These are phyloP conservation scores for Paecilomyces sp. DNA, from an alignment of 2,329 filamentous ascomycete species.

Conservation along the genomic window DNA sequence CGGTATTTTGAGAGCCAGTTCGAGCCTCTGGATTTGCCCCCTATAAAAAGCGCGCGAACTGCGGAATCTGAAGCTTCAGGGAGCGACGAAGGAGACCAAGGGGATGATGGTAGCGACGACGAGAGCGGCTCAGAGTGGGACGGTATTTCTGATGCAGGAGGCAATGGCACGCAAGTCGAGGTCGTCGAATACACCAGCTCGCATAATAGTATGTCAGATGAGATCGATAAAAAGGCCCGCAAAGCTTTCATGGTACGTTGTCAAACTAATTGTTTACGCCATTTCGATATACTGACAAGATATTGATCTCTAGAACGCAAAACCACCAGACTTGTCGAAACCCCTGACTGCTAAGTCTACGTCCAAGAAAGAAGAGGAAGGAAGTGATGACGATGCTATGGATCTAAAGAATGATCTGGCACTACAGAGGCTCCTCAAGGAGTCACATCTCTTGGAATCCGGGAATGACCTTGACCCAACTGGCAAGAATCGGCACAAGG, in stretches of 20 bases:
- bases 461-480: slow-evolving; percentile 48
- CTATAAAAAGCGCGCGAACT: slow-evolving; percentile 4
- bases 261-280: background rate
- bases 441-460: slow-evolving; percentile 77
- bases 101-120: slow-evolving; percentile 17
- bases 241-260: slow-evolving; percentile 68
- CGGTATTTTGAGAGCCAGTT: slow-evolving; percentile 86
- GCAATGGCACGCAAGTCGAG: slow-evolving; percentile 41
- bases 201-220: slow-evolving; percentile 26
- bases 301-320: slow-evolving; percentile 28
- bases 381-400: slow-evolving; percentile 49
- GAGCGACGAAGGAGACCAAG: slow-evolving; percentile 9
- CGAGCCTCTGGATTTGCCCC: slow-evolving; percentile 54
- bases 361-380: slow-evolving; percentile 26
- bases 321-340: slow-evolving; percentile 38
- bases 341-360: slow-evolving; percentile 12
- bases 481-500: slow-evolving; percentile 71
- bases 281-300: slow-evolving; percentile 6
- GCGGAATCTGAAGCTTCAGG: slow-evolving; percentile 10
- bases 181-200: slow-evolving; percentile 56
- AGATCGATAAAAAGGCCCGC: slow-evolving; percentile 55
- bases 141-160: slow-evolving; percentile 52
- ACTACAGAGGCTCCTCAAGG: slow-evolving; percentile 79
- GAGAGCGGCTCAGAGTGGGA: slow-evolving; percentile 51
- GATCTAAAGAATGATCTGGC: slow-evolving; percentile 88